A percentile compares a stretch with the other conserved stretches of the same genome.
Evolutionary conservation across 345 rosid genomes (phyloP).

Genomic region (Fremontodendron californicum): DNA sequence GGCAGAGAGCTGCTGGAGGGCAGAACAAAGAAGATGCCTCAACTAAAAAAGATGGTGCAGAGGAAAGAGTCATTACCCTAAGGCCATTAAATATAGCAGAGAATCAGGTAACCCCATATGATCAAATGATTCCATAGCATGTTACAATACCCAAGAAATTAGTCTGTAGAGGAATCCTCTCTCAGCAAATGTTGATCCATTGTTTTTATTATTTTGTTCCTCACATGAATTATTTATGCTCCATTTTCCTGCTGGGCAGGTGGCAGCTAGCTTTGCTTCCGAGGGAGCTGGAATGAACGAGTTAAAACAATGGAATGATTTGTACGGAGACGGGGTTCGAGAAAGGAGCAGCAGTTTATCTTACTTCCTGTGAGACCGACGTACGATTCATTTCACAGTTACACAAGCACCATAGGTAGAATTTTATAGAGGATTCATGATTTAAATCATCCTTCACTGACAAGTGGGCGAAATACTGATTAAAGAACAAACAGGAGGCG

Average conservation of each 20-base stretch:
- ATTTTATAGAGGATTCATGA: neutral
- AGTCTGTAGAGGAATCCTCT: neutral
- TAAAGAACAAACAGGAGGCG: neutral
- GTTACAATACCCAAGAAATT: neutral
- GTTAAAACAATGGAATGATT: conserved; percentile 82
- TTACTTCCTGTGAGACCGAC: conserved; percentile 60
- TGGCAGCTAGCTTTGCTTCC: conserved; percentile 76
- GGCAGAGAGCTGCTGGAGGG: conserved; percentile 42
- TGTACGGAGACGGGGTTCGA: conserved; percentile 87
- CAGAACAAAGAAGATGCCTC: conserved; percentile 19
- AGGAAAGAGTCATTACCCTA: conserved; percentile 53
- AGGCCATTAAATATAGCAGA: conserved; percentile 78
- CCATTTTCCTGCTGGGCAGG: conserved; percentile 38
- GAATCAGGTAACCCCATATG: conserved; percentile 51
- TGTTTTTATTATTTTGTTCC: neutral
- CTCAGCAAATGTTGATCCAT: neutral
- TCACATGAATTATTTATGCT: neutral
- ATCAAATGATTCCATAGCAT: neutral
- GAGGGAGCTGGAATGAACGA: conserved; percentile 72
- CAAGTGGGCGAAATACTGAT: neutral
- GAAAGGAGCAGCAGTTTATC: conserved; percentile 77
- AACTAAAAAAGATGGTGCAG: conserved; percentile 31
- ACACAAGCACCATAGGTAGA: neutral
- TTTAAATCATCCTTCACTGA: neutral
- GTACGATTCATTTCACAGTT: neutral